Evolutionary conservation across 2,329 filamentous ascomycete genomes (phyloP), one percentile per base, ranked within the genome.

Genomic region (Fusarium phyllophilum): DNA sequence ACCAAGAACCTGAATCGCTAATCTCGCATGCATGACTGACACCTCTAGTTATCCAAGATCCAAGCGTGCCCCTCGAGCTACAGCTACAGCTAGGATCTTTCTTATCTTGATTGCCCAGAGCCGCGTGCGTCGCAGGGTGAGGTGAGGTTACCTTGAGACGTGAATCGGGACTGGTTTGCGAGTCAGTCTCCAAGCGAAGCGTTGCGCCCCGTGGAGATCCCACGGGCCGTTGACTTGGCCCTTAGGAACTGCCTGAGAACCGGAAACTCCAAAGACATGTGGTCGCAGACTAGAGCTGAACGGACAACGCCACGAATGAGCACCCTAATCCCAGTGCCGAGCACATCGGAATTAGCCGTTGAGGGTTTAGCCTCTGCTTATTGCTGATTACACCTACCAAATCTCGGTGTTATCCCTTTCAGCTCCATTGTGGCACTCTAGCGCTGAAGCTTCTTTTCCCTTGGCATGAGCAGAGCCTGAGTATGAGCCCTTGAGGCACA

Each of bases 371-470:
- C n/a, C 33, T 18, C 13, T n/a, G 29, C 20, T 44, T 20, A 18
- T 61, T 15, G 34, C 17, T 41, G 8, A 55, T 65, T 71, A 58
- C 68, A 71, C 39, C 31, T 11, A 8, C 18, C 34, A 34, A 46
- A 38, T 58, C 24, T 70, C 46, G 59, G 68, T 45, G 38, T 7
- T 48, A 44, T 45, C 49, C 58, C 20, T 29, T 41, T 41, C n/a
- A 31, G 34, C 67, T 49, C 49, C 55, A 52, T 57, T 51, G 34
- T 59, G 22, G 34, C 36, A 38, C 54, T 6, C 34, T 67, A 68
- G 69, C 38, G 57, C 34, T n/a, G 10, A 72, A 68, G 57, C 33
- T 72, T 72, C 62, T 68, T 62, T 10, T 20, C 49, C 42, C 60
- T 46, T 46, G 24, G 41, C 52, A 55, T 44, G 6, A 38, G 26